Base-by-base conservation (phyloP, 1,284 basidiomycete species). In the Naganishia cerealis region DNA sequence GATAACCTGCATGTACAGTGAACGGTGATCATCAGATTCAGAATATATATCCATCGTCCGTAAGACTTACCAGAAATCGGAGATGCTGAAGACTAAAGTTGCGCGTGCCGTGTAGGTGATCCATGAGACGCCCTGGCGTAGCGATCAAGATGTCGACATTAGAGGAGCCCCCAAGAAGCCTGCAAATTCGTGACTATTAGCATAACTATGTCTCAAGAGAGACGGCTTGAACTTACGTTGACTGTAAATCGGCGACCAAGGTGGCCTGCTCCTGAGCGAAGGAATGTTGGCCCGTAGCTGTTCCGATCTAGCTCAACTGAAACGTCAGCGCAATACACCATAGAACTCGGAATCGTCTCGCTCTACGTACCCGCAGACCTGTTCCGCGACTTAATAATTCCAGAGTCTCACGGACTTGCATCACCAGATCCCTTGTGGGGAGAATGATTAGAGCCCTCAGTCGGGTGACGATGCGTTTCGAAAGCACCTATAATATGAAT, bases 21-120 rank as follows among this genome's bases (percentile, higher is more conserved):
- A 12, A 52, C n/a, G 26, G 26, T n/a, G 9, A 48, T 52, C 36
- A 54, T 16, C 39, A 9, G 29, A 8, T 0, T 16, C 2, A 40
- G 46, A 24, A 59, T 15, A 29, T 16, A 18, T 10, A 8, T 26
- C 15, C n/a, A 29, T 48, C n/a, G 29, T 18, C 12, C 12, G 24
- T 6, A 33, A 13, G 24, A 71, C 80, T 67, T 71, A 91, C 93
- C 67, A 99, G 82, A 80, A 94, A 99, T 33, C 95, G 88, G 33
- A 99, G 84, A 78, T 99, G 94, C 74, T 96, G 91, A 40, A 99
- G 81, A 0, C 92, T 90, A 78, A 98, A 96, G 71, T 94, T 92
- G 0, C 86, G 87, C 0, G 95, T 97, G 29, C 86, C 88, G 52
- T 87, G 87, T 15, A 99, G 81, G 79, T 99, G 95, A 78, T 99